Base-by-base conservation (phyloP, 1,284 basidiomycete species). In the Rhodotorula sp. region DNA sequence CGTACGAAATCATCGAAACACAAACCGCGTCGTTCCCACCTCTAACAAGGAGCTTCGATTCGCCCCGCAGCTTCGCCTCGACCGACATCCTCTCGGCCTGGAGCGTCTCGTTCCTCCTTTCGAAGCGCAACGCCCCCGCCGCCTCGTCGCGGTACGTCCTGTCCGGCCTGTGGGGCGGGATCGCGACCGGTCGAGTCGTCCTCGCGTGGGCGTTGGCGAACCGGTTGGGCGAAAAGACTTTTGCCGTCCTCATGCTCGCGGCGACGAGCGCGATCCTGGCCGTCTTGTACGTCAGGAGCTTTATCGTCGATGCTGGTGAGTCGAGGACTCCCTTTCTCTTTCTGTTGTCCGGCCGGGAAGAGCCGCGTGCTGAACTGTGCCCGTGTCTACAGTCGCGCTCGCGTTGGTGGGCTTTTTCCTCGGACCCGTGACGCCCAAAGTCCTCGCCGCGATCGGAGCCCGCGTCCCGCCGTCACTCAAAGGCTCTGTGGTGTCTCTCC, bases 391-490 rank as follows among this genome's bases (percentile, higher is more conserved):
- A 18, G 66, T 75, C 10, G 68, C 68, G 0, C n/a, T 70, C 8
- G 74, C 66, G 1, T 30, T 71, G 8, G 69, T 66, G n/a, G 74
- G 74, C 1, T 62, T 70, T 53, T 75, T 70, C 49, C 33, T 75
- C 24, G 73, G 73, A 5, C 71, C 60, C 6, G 71, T 70, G 20
- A 67, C 64, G 12, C 72, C 71, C 17, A 55, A 61, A 45, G 72
- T 72, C 10, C 51, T 75, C 4, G 54, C 44, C 14, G 66, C 55
- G 15, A 66, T 75, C 37, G 68, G 69, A 5, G 61, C 30, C 0
- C 65, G 74, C 6, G 69, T 72, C 14, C 71, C 72, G 2, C 66
- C 72, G 2, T 71, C 69, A 18, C 69, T 75, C 60, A 75, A 75
- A 24, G 60, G 55, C 20, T 61, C 66, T 0, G 66, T 63, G 29